Base-by-base conservation (phyloP, 2,329 filamentous ascomycete species). In the Onygenales sp. region DNA sequence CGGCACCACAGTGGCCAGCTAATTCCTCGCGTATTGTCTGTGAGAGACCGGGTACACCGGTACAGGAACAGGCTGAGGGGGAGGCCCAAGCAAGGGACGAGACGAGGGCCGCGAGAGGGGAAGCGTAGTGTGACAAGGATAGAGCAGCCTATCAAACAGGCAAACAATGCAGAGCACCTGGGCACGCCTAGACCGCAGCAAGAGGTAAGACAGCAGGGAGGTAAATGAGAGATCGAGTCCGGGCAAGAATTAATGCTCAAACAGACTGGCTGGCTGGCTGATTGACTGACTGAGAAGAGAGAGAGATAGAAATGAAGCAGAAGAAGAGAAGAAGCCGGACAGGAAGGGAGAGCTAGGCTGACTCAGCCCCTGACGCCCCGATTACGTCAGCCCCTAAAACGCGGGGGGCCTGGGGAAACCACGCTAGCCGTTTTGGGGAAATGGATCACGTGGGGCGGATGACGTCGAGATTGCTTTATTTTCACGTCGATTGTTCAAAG, bases 391-490 rank as follows among this genome's bases (percentile, higher is more conserved):
- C 36, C 9, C 43, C 46, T 43, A 43, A 52, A 62, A 63, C 57
- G 58, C 59, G 60, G 60, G 58, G 62, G 59, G 39, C 7, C 13
- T n/a, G 33, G 5, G 37, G 7, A 45, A 27, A 27, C 21, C n/a
- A 36, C 32, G 39, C 49, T 51, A 54, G 37, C 11, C 49, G 17
- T 21, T 33, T 51, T 52, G 10, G 33, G 49, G 10, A n/a, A 3
- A 6, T 7, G 3, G 14, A 6, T 5, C 40, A 52, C 40, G 42
- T 52, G 49, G 36, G 14, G 2, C 2, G 6, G 10, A 55, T 52
- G 53, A 55, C 53, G 40, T 49, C 32, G 13, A 27, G 21, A 27
- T 4, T 27, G 21, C 21, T 27, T 27, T 27, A 27, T 27, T 27
- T 27, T 27, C 21, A 27, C 21, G 3, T 27, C 21, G 21, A 27